A percentile compares a stretch with the other conserved stretches of the same genome.
Conservation (phyloP, 139 green algal genomes). For the Coelastrella sp. region DNA sequence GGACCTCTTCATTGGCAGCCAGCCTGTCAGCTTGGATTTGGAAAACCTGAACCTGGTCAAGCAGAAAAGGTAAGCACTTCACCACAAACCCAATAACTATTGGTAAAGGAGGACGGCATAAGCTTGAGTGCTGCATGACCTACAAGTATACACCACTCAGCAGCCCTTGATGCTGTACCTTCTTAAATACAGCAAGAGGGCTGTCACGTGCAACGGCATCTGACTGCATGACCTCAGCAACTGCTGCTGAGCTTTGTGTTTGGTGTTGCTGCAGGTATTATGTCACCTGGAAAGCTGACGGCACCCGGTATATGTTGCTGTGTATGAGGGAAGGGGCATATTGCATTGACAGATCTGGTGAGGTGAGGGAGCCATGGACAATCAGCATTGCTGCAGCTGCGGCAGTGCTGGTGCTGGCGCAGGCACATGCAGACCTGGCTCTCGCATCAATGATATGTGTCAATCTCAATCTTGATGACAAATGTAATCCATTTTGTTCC, state of each 20-base stretch:
- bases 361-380: constrained; percentile 41
- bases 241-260: neutral
- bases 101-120: no score
- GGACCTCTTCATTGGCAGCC: constrained; percentile 86
- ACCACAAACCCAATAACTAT: no score
- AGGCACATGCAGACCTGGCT: neutral
- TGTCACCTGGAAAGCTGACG: constrained; percentile 98
- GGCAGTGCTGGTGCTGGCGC: neutral
- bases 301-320: constrained; percentile 96
- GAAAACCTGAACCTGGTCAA: constrained; percentile 78
- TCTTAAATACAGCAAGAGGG: no score
- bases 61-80: constrained; percentile 53
- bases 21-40: constrained; percentile 91
- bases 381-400: neutral
- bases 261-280: constrained; percentile 67
- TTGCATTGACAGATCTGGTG: constrained; percentile 91
- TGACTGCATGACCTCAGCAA: no score
- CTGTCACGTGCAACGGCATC: no score
- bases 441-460: neutral
- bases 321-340: constrained; percentile 84
- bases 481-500: no score
- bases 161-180: no score
- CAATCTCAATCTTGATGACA: neutral
- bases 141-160: no score
- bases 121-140: no score